Conservation (phyloP, 306 rosid genomes). For the Castanea crenata region DNA sequence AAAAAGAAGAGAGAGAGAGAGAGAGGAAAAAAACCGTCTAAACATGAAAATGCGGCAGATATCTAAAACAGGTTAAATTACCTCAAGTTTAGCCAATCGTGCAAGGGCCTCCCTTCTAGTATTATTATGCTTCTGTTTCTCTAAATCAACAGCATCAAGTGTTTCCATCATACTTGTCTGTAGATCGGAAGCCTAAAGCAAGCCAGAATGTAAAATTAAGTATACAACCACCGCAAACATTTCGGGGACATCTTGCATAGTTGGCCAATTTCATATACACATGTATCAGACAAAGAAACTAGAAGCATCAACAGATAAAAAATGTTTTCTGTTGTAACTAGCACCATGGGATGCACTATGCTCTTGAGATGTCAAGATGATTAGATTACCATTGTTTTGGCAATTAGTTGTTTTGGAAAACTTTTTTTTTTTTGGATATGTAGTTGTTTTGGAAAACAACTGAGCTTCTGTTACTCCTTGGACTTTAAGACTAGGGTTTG, state of each 20-base stretch:
- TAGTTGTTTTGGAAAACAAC: no score
- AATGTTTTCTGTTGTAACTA: neutral
- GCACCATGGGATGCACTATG: neutral
- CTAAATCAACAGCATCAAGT: slow-evolving; percentile 93
- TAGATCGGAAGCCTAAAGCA: slow-evolving; percentile 79
- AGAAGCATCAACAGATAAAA: neutral
- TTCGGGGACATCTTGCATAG: neutral
- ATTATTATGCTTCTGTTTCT: slow-evolving; percentile 89
- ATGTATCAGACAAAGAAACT: neutral
- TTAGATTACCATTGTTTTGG: neutral
- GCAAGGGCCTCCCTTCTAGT: slow-evolving; percentile 89
- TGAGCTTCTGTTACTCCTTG: no score
- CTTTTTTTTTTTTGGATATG: neutral
- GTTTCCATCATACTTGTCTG: slow-evolving; percentile 91
- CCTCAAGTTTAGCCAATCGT: slow-evolving; percentile 85
- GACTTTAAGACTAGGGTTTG: no score
- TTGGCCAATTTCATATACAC: neutral
- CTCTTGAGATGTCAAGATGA: neutral
- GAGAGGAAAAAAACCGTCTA: neutral
- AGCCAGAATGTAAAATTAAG: slow-evolving; percentile 15
- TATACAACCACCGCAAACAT: neutral
- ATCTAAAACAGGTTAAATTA: slow-evolving; percentile 25
- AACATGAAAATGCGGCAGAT: slow-evolving; percentile 6
- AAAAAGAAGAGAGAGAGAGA: neutral
- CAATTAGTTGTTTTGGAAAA: neutral